Evolutionary conservation across 2,329 filamentous ascomycete genomes (phyloP), one percentile per base, ranked within the genome.

Genomic region (Gnomoniopsis sp.): DNA sequence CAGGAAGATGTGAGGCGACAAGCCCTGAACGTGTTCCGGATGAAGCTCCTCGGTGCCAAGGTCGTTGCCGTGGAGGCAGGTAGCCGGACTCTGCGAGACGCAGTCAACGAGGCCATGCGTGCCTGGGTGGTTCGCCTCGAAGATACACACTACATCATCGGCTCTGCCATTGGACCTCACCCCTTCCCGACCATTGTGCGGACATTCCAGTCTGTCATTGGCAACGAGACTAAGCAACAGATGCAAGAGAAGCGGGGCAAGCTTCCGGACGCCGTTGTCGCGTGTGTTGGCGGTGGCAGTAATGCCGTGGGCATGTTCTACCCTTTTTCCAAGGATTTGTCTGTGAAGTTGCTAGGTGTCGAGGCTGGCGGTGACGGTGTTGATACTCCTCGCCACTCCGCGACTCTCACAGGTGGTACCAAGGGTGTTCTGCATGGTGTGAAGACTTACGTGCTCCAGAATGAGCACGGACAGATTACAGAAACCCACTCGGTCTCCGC

Each of bases 231-330:
- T 48, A 96, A 95, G 79, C 77, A 88, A 67, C 93, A 98, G 77
- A 93, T 99, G 88, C 79, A 86, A 62, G 86, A 88, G 71, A 86
- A 90, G 73, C 86, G 88, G 50, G 91, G 91, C 65, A 93, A 95
- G 76, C 86, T 99, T 2, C 95, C 95, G 3, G 95, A 99, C 67
- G 95, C 93, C 1, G 93, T 99, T 22, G 91, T 99, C 17, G 95
- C 95, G 11, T 99, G 95, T 69, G 95, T 99, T 14, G 95, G 95
- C 57, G 95, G 95, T 65, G 95, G 95, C 60, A 93, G 88, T 72
- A 99, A 99, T 72, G 95, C 95, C 2, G 88, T 89, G 3, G 95
- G 95, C 77, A 99, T 98, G 93, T 99, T 99, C 79, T 96, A 93
- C 75, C 95, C 95, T 54, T 99, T 99, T 77, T 83, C 89, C 63